Evolutionary conservation across 2,329 filamentous ascomycete species (phyloP), one percentile per base, ranked within the genome.

Genomic region (Aspergillus sp.): DNA sequence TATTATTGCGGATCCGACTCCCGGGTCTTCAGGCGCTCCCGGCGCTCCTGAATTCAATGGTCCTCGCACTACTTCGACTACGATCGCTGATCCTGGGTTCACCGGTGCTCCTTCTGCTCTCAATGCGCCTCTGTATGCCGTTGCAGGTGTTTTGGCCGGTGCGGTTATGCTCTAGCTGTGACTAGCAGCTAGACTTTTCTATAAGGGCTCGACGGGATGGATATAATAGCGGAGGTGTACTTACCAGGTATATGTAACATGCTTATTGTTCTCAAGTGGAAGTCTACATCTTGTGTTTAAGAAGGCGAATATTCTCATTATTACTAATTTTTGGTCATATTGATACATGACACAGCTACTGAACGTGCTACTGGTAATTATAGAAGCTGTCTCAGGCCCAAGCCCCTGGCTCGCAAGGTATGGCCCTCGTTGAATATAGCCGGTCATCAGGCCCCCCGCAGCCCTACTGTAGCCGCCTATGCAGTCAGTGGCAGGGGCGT

Each of bases 21-120:
- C n/a, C 28, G 30, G 25, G 31, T 19, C 19, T 19, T 19, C 19
- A 19, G 19, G 19, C 19, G 41, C 25, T 15, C 7, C 43, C 4
- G 19, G 9, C 8, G 6, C 25, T 51, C 13, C 30, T 3, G 9
- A 5, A 25, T 34, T 25, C 6, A 9, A 28, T 19, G 15, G 22
- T 13, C 25, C 48, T 13, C 17, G 23, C 17, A 51, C 48, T 34
- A 31, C 48, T 17, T 51, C 48, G 15, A 22, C 30, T 9, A 49
- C 45, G 8, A 4, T 19, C 13, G 13, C 9, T 17, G 19, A 34
- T 19, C 30, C 51, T 34, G 31, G n/a, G 4, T 54, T 43, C 28
- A 49, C 54, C 15, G 46, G 46, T 28, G 45, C 46, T 5, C n/a
- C 45, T 49, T 57, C 30, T n/a, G 25, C 54, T 48, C 54, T 57